Evolutionary conservation across 148 eudicot genomes (phyloP).

Genomic region (Vaccinium darrowii): DNA sequence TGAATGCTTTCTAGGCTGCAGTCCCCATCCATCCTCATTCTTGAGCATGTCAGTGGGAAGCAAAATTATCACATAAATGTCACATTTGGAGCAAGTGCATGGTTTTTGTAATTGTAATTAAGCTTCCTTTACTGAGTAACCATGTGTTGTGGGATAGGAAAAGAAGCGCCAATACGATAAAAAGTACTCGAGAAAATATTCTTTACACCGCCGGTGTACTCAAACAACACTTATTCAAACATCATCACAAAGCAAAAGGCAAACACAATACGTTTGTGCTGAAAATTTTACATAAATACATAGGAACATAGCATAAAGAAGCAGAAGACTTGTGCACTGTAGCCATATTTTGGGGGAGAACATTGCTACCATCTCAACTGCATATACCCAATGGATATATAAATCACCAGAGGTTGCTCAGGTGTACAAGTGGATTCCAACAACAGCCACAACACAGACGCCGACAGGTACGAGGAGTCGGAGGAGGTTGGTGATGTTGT

Average conservation of each 20-base stretch:
- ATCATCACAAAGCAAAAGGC: background rate
- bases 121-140: too few species aligned
- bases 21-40: background rate
- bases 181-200: background rate
- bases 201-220: background rate
- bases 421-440: slow-evolving; percentile 22
- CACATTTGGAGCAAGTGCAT: too few species aligned
- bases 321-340: too few species aligned
- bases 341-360: too few species aligned
- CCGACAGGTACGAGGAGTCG: slow-evolving; percentile 24
- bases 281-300: background rate
- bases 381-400: background rate
- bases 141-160: too few species aligned
- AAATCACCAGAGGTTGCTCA: background rate
- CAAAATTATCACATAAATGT: background rate
- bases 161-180: background rate
- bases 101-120: too few species aligned
- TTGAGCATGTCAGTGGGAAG: background rate
- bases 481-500: slow-evolving; percentile 25
- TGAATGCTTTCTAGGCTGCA: slow-evolving; percentile 19
- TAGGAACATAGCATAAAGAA: background rate
- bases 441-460: slow-evolving; percentile 27
- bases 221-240: background rate
- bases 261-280: background rate
- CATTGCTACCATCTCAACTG: too few species aligned